Evolutionary conservation across 2,329 filamentous ascomycete genomes (phyloP), one percentile per base, ranked within the genome.

Genomic region (Fusarium sulawesiense): DNA sequence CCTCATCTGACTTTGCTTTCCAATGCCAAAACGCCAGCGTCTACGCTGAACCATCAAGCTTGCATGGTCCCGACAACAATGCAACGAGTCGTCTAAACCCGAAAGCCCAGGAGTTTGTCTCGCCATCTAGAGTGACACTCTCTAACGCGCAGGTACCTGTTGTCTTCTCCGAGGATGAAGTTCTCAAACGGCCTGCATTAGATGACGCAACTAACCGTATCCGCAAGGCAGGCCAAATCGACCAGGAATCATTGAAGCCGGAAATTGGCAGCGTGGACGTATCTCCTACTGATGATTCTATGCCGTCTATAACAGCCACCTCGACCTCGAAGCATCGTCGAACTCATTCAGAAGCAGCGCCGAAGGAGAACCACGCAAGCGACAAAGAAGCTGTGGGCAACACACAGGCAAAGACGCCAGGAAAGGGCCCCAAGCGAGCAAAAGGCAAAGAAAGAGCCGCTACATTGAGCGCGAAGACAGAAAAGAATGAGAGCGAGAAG

Each of bases 91-190:
- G 55, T 10, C 47, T 73, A 14, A 73, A 73, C 25, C 71, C 71
- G 11, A 42, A 59, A 23, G 73, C 73, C 12, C 57, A 68, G 46
- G 72, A 73, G 50, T 75, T 73, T 60, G 60, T 69, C 23, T 76
- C 73, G 5, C 73, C 73, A 29, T 65, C 68, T 2, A 64, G 71
- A 42, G 45, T 23, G 13, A 30, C 42, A 18, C 50, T 25, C 23
- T 10, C 41, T 13, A 54, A 20, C 27, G 47, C 34, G 14, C 14
- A 40, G n/a, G 14, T 14, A 16, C 20, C 40, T 44, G 9, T 18
- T 29, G 30, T 32, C 13, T 23, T n/a, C 7, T 51, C n/a, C 8
- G 42, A 29, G 16, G 13, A 21, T 5, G 42, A 51, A 23, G 23
- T 27, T 44, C 18, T 37, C 27, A 41, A 30, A 5, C 46, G 14